phyloP scores from a whole-genome alignment of 2,329 filamentous ascomycete species.

The Trichophyton equinum region DNA sequence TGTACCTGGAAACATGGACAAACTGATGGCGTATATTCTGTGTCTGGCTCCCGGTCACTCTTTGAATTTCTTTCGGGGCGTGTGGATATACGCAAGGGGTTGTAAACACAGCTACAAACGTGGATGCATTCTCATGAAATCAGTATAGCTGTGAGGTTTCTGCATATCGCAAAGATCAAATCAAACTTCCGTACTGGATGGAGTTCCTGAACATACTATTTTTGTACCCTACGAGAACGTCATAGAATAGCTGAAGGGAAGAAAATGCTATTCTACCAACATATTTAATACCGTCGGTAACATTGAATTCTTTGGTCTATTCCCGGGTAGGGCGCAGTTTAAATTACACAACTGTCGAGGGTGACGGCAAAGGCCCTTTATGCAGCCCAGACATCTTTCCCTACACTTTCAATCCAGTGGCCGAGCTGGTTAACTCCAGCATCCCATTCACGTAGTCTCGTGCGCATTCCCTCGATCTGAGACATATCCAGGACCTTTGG shows the following conservation, averaged over 20 bases:
- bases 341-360: background rate
- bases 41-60: too few relatives aligned
- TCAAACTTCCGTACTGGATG: background rate
- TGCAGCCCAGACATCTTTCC: constrained; percentile 91
- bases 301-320: background rate
- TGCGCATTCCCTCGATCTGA: constrained; percentile 87
- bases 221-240: background rate
- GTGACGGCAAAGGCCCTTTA: constrained; percentile 28
- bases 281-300: background rate
- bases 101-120: background rate
- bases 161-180: background rate
- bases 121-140: background rate
- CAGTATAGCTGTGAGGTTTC: background rate
- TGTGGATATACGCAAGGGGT: too few relatives aligned
- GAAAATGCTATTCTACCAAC: background rate
- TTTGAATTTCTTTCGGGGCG: background rate
- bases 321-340: background rate
- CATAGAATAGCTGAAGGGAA: background rate
- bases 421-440: constrained; percentile 89
- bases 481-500: constrained; percentile 93
- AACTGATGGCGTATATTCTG: too few relatives aligned
- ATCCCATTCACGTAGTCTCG: constrained; percentile 85
- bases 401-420: constrained; percentile 90
- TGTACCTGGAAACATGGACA: too few relatives aligned
- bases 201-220: too few relatives aligned